These are phyloP conservation scores for Phalaenopsis equestris DNA, from an alignment of 106 monocot genomes.

Conservation along the genomic window DNA sequence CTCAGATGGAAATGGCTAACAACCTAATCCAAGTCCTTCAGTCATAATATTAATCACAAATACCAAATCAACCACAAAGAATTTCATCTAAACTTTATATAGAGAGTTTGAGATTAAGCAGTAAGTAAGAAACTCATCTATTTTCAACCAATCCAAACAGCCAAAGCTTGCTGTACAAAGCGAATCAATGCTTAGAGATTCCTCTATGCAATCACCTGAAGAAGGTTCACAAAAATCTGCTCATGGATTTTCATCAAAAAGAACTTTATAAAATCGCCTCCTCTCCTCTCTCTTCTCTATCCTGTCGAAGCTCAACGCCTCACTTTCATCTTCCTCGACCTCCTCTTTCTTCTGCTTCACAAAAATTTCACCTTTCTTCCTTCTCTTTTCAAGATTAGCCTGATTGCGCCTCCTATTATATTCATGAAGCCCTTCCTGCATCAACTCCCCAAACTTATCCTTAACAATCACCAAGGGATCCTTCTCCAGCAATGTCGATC, in stretches of 20 bases:
- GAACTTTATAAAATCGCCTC: slow-evolving; percentile 73
- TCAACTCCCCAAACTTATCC: slow-evolving; percentile 86
- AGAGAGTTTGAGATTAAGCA: too few relatives aligned
- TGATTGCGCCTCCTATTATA: slow-evolving; percentile 65
- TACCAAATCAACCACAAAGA: too few relatives aligned
- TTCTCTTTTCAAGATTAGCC: slow-evolving; percentile 79
- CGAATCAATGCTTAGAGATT: too few relatives aligned
- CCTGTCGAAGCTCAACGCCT: slow-evolving; percentile 12
- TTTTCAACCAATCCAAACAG: too few relatives aligned
- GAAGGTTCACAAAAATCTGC: background rate
- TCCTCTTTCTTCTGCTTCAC: slow-evolving; percentile 19
- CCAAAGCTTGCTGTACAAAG: too few relatives aligned
- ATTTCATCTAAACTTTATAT: too few relatives aligned
- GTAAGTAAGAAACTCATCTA: too few relatives aligned
- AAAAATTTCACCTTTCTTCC: slow-evolving; percentile 68
- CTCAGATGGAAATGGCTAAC: too few relatives aligned
- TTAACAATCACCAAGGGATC: slow-evolving; percentile 82
- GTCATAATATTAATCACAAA: too few relatives aligned
- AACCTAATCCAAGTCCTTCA: too few relatives aligned
- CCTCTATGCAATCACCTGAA: slow-evolving; percentile 9
- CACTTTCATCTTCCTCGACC: slow-evolving; percentile 33
- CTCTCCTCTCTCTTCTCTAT: slow-evolving; percentile 63
- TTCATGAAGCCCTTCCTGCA: slow-evolving; percentile 94
- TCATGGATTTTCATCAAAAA: slow-evolving; percentile 65
- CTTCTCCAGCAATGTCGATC: slow-evolving; percentile 67